Conservation (phyloP, 805 yeast species). For the Spathaspora hagerdaliae region DNA sequence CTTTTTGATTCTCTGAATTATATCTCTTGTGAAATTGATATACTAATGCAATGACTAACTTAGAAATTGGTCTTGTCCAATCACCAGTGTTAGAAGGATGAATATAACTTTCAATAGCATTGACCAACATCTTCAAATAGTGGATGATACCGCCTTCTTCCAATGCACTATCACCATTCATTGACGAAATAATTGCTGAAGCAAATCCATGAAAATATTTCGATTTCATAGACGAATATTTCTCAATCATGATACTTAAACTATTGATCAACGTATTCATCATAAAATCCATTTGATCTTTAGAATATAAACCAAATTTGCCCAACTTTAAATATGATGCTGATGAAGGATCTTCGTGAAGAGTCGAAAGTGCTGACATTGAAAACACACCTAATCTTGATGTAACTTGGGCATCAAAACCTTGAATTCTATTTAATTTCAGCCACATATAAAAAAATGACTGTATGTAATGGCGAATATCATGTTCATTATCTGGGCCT, state of each 20-base stretch:
- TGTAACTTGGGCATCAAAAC: constrained; percentile 61
- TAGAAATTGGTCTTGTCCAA: constrained; percentile 76
- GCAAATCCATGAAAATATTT: constrained; percentile 42
- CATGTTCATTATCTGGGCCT: constrained; percentile 26
- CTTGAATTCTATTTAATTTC: constrained; percentile 42
- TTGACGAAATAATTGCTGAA: constrained; percentile 52
- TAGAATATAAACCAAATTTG: constrained; percentile 59
- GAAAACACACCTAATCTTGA: constrained; percentile 62
- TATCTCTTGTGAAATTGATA: constrained; percentile 57
- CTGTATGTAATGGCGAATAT: constrained; percentile 56
- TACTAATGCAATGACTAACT: constrained; percentile 57
- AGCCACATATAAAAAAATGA: constrained; percentile 73
- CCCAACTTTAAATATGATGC: constrained; percentile 28
- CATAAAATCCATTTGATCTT: constrained; percentile 56
- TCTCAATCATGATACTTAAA: constrained; percentile 45
- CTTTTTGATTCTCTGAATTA: constrained; percentile 42
- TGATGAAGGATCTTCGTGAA: constrained; percentile 16
- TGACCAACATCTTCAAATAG: constrained; percentile 51
- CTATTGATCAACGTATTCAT: constrained; percentile 50
- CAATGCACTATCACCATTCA: constrained; percentile 46
- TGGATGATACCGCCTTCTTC: constrained; percentile 46
- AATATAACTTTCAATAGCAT: constrained; percentile 71
- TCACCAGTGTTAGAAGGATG: constrained; percentile 92
- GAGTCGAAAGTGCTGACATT: constrained; percentile 39
- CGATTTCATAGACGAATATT: constrained; percentile 41